phyloP scores from a whole-genome alignment of 495 filamentous ascomycete species.

The Neurospora sp. region DNA sequence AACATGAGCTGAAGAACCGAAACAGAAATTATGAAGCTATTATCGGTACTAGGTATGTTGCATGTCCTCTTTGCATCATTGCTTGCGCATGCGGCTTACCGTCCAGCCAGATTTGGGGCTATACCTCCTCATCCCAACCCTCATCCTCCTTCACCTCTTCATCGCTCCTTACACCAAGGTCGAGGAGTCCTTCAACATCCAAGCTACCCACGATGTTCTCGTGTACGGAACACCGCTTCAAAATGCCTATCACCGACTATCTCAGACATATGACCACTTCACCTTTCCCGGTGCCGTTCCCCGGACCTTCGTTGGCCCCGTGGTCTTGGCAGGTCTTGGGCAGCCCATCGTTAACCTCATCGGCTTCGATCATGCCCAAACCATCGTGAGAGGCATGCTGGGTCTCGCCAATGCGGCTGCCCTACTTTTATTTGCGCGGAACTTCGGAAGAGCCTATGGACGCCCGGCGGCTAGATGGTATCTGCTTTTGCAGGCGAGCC shows the following conservation, averaged over 20 bases:
- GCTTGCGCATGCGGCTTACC: neutral
- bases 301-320: conserved; percentile 75
- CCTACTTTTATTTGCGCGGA: conserved; percentile 52
- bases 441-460: conserved; percentile 61
- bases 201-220: conserved; percentile 86
- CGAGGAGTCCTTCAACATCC: conserved; percentile 97
- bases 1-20: neutral
- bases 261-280: conserved; percentile 74
- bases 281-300: conserved; percentile 86
- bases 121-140: conserved; percentile 46
- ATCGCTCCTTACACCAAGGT: conserved; percentile 93
- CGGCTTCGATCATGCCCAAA: conserved; percentile 36
- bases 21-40: neutral
- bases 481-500: conserved; percentile 66
- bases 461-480: conserved; percentile 68
- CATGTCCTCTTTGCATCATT: neutral
- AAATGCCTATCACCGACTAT: conserved; percentile 40
- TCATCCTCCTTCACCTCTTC: conserved; percentile 67
- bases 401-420: conserved; percentile 68
- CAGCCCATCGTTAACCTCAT: conserved; percentile 48
- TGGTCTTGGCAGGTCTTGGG: conserved; percentile 57
- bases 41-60: neutral
- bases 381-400: conserved; percentile 62
- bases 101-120: conserved; percentile 38
- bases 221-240: conserved; percentile 61